Conservation (phyloP, 2,329 filamentous ascomycete species). For the Talaromyces sp. region DNA sequence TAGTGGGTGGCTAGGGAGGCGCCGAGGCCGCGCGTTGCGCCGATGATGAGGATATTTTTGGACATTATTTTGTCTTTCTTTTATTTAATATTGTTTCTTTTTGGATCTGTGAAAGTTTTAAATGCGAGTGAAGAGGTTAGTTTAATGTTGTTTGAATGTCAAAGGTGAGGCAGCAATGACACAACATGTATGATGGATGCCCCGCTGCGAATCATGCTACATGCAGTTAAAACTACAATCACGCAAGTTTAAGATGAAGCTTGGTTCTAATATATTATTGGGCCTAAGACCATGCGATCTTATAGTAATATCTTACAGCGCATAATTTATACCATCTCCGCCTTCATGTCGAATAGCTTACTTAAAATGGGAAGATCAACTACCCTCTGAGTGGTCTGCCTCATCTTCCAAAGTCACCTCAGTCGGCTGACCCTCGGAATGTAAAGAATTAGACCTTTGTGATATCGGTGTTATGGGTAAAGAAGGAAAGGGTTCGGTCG, state of each 20-base stretch:
- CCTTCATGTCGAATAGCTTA: neutral
- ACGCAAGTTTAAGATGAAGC: neutral
- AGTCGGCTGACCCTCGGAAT: neutral
- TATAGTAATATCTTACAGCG: neutral
- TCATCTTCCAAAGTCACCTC: neutral
- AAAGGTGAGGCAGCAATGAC: neutral
- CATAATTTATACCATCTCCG: neutral
- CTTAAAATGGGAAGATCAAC: neutral
- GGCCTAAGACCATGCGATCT: neutral
- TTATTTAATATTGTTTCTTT: neutral
- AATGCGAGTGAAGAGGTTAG: neutral
- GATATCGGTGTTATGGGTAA: constrained; percentile 21
- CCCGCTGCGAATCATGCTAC: neutral
- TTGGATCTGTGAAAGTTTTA: neutral
- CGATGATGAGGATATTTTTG: constrained; percentile 56
- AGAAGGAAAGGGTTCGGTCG: constrained; percentile 31
- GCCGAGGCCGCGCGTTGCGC: constrained; percentile 65
- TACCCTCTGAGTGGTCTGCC: neutral
- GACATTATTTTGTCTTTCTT: constrained; percentile 16
- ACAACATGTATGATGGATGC: neutral
- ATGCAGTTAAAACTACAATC: neutral
- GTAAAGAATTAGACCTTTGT: constrained; percentile 1
- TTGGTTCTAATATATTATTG: neutral
- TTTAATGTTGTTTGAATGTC: neutral
- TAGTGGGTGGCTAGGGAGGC: constrained; percentile 59